Percentiles rank a stretch among this genome's conserved stretches.
phyloP scores from a whole-genome alignment of 1,284 basidiomycete species.

The Apiotrichum gamsii region DNA sequence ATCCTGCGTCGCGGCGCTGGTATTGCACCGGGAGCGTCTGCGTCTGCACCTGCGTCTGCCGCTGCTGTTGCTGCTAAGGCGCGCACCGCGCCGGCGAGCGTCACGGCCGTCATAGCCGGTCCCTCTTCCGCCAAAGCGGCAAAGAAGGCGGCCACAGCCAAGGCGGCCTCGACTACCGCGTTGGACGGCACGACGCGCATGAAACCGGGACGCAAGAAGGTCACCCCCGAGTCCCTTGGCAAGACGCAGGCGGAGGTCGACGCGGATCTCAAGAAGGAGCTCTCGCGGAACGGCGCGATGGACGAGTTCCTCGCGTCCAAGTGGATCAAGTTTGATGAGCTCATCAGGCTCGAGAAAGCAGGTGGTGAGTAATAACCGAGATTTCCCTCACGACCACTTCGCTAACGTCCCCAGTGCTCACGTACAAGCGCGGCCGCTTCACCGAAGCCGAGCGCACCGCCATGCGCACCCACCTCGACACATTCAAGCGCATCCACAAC shows the following conservation, averaged over 20 bases:
- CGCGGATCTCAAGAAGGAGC: conserved; percentile 12
- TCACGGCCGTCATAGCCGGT: too few relatives aligned
- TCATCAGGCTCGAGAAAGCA: conserved; percentile 28
- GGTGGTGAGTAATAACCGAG: conserved; percentile 31
- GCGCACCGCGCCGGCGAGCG: too few relatives aligned
- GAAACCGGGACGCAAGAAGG: conserved; percentile 1
- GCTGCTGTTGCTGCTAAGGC: too few relatives aligned
- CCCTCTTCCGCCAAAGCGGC: too few relatives aligned
- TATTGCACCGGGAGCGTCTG: too few relatives aligned
- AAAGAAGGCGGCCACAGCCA: too few relatives aligned
- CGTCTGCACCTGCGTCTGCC: too few relatives aligned
- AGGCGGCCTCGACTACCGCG: too few relatives aligned
- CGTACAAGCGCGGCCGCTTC: conserved; percentile 34
- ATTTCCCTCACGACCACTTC: background rate
- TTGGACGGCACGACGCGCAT: too few relatives aligned
- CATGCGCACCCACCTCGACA: conserved; percentile 22
- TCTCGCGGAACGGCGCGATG: conserved; percentile 16
- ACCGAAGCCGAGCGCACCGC: conserved; percentile 24
- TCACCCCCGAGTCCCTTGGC: background rate
- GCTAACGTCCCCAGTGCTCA: conserved; percentile 27
- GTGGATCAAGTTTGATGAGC: conserved; percentile 24
- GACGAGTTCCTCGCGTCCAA: conserved; percentile 28
- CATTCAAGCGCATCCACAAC: conserved; percentile 19
- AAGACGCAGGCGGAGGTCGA: conserved; percentile 4
- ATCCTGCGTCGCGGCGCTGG: background rate